Evolutionary conservation across 257 asterid species (phyloP).

Genomic region (Rauvolfia tetraphylla): DNA sequence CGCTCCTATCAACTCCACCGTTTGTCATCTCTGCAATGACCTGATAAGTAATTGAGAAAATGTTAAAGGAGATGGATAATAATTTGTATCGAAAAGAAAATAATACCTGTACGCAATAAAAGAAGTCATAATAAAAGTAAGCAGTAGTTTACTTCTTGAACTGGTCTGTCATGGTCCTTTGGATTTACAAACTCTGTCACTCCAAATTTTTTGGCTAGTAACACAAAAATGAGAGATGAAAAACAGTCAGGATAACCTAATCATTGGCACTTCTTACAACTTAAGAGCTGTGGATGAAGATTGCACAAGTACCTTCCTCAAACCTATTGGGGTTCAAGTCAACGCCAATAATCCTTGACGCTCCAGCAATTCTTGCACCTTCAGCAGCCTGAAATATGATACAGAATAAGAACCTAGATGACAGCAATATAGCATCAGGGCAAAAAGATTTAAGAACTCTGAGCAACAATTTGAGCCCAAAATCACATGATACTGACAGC

Average conservation of each 20-base stretch:
- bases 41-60: slow-evolving; percentile 10
- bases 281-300: neutral
- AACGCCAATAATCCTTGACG: slow-evolving; percentile 70
- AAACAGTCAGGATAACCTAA: neutral
- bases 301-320: slow-evolving; percentile 38
- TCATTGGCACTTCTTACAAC: neutral
- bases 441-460: neutral
- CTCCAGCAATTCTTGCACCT: slow-evolving; percentile 77
- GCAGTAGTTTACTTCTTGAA: slow-evolving; percentile 33
- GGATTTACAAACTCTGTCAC: slow-evolving; percentile 46
- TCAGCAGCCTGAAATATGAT: slow-evolving; percentile 57
- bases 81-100: neutral
- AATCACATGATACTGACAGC: slow-evolving; percentile 49
- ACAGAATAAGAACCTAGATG: neutral
- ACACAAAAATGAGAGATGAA: neutral
- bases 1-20: slow-evolving; percentile 48
- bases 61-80: neutral
- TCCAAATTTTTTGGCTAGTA: slow-evolving; percentile 44
- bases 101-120: neutral
- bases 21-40: slow-evolving; percentile 41
- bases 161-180: slow-evolving; percentile 35
- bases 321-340: slow-evolving; percentile 62
- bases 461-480: neutral
- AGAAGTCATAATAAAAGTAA: neutral
- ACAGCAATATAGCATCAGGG: neutral